Conservation (phyloP, 2,329 filamentous ascomycete genomes). For the Nectriaceae sp. region DNA sequence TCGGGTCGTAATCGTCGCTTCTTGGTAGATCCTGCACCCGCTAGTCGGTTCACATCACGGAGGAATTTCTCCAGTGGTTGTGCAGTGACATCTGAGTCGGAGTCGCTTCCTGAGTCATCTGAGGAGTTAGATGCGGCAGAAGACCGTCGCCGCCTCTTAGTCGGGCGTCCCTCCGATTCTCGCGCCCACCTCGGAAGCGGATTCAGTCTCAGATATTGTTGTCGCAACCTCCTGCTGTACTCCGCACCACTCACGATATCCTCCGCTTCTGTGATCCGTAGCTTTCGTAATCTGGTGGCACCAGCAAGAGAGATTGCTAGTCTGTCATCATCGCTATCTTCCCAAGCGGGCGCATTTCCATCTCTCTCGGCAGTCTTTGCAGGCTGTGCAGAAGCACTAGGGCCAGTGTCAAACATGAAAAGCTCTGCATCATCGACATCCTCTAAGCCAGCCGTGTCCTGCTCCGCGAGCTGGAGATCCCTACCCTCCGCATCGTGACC, state of each 20-base stretch:
- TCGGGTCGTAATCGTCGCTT: constrained; percentile 79
- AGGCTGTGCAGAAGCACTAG: constrained; percentile 38
- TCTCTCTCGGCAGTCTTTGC: constrained; percentile 29
- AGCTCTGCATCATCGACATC: constrained; percentile 75
- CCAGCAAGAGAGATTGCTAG: constrained; percentile 80
- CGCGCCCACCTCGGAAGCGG: constrained; percentile 63
- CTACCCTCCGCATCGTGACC: constrained; percentile 38
- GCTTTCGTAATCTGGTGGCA: constrained; percentile 75
- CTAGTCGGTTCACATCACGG: constrained; percentile 71
- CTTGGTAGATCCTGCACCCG: constrained; percentile 53
- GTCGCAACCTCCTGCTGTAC: constrained; percentile 77
- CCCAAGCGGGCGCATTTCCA: constrained; percentile 68
- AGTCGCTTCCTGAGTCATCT: constrained; percentile 58
- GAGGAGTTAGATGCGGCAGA: constrained; percentile 53
- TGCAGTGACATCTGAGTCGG: constrained; percentile 63
- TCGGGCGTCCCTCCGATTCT: constrained; percentile 50
- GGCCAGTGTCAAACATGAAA: constrained; percentile 78
- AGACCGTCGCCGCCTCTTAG: constrained; percentile 53
- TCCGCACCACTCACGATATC: constrained; percentile 85
- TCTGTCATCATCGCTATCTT: constrained; percentile 94
- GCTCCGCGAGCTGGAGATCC: constrained; percentile 39
- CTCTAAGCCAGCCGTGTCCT: constrained; percentile 56
- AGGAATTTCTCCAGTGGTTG: constrained; percentile 80
- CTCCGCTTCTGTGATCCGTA: constrained; percentile 78
- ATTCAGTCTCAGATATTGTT: constrained; percentile 68